Percentiles rank a stretch among this genome's conserved stretches.
Evolutionary conservation across 345 rosid genomes (phyloP).

Genomic region (Conringia planisiliqua): DNA sequence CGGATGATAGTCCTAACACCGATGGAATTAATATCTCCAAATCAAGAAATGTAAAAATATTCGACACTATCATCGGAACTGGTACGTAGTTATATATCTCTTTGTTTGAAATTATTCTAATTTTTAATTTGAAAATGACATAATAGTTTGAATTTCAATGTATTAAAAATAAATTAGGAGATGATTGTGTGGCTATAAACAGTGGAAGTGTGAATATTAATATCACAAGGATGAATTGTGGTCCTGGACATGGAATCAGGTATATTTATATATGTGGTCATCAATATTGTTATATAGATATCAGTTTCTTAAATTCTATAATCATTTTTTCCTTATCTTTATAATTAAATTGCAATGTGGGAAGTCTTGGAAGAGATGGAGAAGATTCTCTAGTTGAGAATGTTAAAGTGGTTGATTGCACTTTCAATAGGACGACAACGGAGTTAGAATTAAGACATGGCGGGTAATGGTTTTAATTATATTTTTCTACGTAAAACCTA

Average conservation of each 20-base stretch:
- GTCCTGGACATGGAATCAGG: conserved; percentile 47
- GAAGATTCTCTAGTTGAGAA: conserved; percentile 32
- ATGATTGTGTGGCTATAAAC: conserved; percentile 54
- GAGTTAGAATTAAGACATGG: conserved; percentile 61
- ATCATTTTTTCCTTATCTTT: too few relatives aligned
- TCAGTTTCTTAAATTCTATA: too few relatives aligned
- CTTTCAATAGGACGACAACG: conserved; percentile 40
- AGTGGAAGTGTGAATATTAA: conserved; percentile 22
- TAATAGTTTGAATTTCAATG: too few relatives aligned
- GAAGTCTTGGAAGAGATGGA: conserved; percentile 49
- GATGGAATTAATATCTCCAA: conserved; percentile 47
- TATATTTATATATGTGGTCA: too few relatives aligned
- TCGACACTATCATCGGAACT: conserved; percentile 34
- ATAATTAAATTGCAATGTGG: conserved; percentile 35
- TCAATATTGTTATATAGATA: too few relatives aligned
- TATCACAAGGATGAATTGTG: conserved; percentile 21
- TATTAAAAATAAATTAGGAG: too few relatives aligned
- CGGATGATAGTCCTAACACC: conserved; percentile 50
- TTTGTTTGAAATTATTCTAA: too few relatives aligned
- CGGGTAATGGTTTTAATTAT: conserved; percentile 29
- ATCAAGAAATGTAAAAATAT: conserved; percentile 35
- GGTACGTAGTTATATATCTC: conserved; percentile 29
- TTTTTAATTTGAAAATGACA: too few relatives aligned
- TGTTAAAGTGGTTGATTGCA: conserved; percentile 36
- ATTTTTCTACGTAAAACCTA: not conserved